These are phyloP conservation scores for Plasmopara muralis DNA, from an alignment of 352 stramenopile genomes.

Conservation along the genomic window DNA sequence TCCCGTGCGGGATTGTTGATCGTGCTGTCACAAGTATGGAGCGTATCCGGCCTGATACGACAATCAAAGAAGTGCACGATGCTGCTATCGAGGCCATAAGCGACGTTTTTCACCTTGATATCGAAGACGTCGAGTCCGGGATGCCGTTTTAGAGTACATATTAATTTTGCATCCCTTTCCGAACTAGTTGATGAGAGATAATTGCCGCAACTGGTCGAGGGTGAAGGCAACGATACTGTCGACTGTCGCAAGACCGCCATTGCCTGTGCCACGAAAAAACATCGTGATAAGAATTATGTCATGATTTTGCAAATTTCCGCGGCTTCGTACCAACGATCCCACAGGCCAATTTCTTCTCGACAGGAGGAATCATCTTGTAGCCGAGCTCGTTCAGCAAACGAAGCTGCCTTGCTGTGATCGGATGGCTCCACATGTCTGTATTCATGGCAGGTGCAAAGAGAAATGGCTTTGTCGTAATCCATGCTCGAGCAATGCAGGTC, in stretches of 20 bases:
- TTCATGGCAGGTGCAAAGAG: conserved; percentile 96
- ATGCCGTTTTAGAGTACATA: conserved; percentile 32
- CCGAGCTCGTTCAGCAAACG: conserved; percentile 46
- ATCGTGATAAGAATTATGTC: conserved; percentile 3
- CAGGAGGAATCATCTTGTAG: conserved; percentile 80
- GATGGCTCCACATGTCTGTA: conserved; percentile 96
- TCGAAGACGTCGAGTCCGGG: conserved; percentile 35
- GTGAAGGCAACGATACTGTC: conserved; percentile 44
- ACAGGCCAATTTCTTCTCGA: conserved; percentile 92
- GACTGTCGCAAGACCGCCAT: conserved; percentile 60
- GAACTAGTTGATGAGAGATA: conserved; percentile 14
- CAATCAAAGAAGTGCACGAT: conserved; percentile 53
- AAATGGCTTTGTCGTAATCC: conserved; percentile 90
- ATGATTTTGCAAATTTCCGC: conserved; percentile 14
- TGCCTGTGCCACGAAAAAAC: conserved; percentile 28
- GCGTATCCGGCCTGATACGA: conserved; percentile 39
- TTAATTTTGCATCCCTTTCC: conserved; percentile 8
- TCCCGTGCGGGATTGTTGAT: conserved; percentile 95
- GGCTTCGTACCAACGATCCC: conserved; percentile 80
- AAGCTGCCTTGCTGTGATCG: conserved; percentile 83
- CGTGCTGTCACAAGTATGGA: conserved; percentile 81
- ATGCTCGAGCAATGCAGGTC: conserved; percentile 90
- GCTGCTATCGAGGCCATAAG: conserved; percentile 56
- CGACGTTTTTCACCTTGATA: conserved; percentile 65
- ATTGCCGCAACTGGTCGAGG: conserved; percentile 19